Evolutionary conservation across 225 moss, liverwort and hornwort genomes (phyloP).

Genomic region (Physcomitrium patens): DNA sequence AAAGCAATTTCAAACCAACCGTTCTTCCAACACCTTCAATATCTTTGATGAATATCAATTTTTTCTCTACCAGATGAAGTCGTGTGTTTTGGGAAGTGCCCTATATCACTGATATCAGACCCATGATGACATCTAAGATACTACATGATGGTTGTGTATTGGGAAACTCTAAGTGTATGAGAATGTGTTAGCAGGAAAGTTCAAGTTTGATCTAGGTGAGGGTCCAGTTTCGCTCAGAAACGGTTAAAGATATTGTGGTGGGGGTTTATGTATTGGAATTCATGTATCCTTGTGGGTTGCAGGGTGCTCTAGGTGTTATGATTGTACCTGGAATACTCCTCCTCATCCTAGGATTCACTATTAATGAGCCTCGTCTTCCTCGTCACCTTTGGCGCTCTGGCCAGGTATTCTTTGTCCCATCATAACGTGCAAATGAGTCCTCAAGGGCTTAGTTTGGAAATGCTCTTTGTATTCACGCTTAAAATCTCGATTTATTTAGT

Average conservation of each 20-base stretch:
- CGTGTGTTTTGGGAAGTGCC: not conserved
- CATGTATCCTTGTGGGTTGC: constrained; percentile 34
- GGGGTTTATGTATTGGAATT: constrained; percentile 14
- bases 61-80: not conserved
- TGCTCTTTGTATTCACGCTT: not conserved
- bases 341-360: constrained; percentile 79
- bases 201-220: constrained; percentile 1
- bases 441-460: no score
- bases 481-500: not conserved
- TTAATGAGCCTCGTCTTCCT: constrained; percentile 72
- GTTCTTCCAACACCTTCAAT: not conserved
- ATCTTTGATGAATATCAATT: not conserved
- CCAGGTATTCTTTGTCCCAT: constrained; percentile 44
- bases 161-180: not conserved
- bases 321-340: constrained; percentile 79
- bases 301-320: constrained; percentile 84
- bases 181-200: not conserved
- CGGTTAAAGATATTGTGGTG: constrained; percentile 9
- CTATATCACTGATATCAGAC: not conserved
- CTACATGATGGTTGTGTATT: not conserved
- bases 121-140: not conserved
- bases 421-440: not conserved
- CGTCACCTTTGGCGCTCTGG: constrained; percentile 66
- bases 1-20: not conserved
- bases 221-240: not conserved